phyloP scores from a whole-genome alignment of 441 rosid genomes.

The Rhodomyrtus psidioides region DNA sequence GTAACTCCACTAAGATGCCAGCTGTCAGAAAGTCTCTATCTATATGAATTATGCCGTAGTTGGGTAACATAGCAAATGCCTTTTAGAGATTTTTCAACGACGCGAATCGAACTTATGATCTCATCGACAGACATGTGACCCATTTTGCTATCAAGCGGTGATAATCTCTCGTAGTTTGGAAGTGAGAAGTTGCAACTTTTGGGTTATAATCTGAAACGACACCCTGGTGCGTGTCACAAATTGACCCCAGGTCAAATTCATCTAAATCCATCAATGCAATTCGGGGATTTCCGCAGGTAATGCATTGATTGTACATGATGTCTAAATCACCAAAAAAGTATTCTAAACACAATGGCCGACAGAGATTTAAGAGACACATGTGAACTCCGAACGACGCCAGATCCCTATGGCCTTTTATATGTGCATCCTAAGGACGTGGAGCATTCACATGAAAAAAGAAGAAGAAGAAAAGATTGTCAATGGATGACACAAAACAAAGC shows the following conservation, averaged over 20 bases:
- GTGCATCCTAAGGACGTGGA: background rate
- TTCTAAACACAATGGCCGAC: background rate
- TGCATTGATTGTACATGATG: background rate
- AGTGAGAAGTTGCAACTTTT: background rate
- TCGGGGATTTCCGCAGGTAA: background rate
- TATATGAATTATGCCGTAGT: background rate
- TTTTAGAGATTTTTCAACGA: background rate
- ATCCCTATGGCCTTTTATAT: background rate
- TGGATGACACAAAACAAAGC: background rate
- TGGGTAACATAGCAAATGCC: fast-evolving
- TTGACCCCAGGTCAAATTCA: background rate
- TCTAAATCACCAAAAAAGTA: background rate
- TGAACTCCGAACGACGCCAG: background rate
- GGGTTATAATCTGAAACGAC: background rate
- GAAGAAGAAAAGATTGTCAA: background rate
- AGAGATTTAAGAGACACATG: background rate
- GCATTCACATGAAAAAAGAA: background rate
- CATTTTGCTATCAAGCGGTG: fast-evolving
- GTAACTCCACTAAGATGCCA: background rate
- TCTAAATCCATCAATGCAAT: background rate
- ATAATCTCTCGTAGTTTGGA: background rate
- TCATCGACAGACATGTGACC: background rate
- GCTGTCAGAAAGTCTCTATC: background rate
- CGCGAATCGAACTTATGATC: background rate
- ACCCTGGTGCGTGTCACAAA: background rate